phyloP scores from a whole-genome alignment of 768 basidiomycete species.

The Mycena vulgaris region DNA sequence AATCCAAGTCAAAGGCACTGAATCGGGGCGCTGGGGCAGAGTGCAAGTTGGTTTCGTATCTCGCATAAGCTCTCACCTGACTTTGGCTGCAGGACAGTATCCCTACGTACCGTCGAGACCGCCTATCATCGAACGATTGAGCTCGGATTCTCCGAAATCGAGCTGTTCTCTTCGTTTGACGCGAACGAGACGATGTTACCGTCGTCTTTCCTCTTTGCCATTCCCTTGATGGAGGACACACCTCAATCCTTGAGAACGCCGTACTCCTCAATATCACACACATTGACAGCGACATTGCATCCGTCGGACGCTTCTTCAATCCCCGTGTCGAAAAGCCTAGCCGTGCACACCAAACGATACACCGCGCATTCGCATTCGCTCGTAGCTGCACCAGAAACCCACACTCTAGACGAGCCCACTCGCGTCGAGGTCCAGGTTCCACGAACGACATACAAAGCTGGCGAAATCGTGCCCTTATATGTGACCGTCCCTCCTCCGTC shows the following conservation, averaged over 20 bases:
- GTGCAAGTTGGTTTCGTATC: slow-evolving; percentile 68
- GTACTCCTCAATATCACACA: slow-evolving; percentile 80
- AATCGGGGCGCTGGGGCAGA: slow-evolving; percentile 71
- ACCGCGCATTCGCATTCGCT: slow-evolving; percentile 73
- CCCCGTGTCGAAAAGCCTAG: slow-evolving; percentile 67
- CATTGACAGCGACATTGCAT: slow-evolving; percentile 77
- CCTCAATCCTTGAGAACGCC: slow-evolving; percentile 88
- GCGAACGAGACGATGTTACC: slow-evolving; percentile 61
- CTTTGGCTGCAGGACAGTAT: slow-evolving; percentile 66
- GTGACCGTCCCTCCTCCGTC: slow-evolving; percentile 85
- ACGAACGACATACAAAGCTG: slow-evolving; percentile 77
- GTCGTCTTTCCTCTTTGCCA: slow-evolving; percentile 82
- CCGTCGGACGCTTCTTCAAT: slow-evolving; percentile 57
- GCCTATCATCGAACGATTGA: slow-evolving; percentile 77
- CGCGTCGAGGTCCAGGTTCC: slow-evolving; percentile 80
- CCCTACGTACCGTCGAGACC: slow-evolving; percentile 76
- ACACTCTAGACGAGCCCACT: slow-evolving; percentile 73
- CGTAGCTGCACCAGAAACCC: slow-evolving; percentile 72
- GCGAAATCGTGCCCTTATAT: slow-evolving; percentile 85
- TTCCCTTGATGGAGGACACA: slow-evolving; percentile 83
- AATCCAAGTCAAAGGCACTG: slow-evolving; percentile 84
- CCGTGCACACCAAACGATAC: slow-evolving; percentile 83
- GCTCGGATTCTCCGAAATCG: slow-evolving; percentile 70
- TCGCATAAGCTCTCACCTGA: slow-evolving; percentile 28
- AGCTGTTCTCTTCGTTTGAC: slow-evolving; percentile 65